Percentiles rank a stretch among this genome's conserved stretches.
These are phyloP conservation scores for Fusarium protoensiforme DNA, from an alignment of 2,329 filamentous ascomycete genomes.

Conservation along the genomic window DNA sequence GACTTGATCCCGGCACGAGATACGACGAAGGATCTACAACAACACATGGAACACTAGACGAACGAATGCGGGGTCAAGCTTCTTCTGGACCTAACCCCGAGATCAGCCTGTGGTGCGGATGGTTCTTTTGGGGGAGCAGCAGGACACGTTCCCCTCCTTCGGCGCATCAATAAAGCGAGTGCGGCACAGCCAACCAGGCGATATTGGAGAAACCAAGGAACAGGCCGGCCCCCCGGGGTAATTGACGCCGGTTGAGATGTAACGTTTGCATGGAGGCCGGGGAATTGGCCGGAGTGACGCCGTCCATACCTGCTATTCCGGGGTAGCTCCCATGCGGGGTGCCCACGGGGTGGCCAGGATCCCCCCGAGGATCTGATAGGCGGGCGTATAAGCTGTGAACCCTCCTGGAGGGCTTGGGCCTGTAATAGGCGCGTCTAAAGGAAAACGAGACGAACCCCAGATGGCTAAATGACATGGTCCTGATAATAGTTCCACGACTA, in stretches of 20 bases:
- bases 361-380: constrained; percentile 1
- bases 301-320: constrained; percentile 30
- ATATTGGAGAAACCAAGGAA: constrained; percentile 25
- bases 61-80: background rate
- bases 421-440: constrained; percentile 34
- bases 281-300: constrained; percentile 35
- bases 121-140: background rate
- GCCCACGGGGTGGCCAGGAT: constrained; percentile 8
- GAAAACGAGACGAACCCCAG: constrained; percentile 28
- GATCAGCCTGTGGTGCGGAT: background rate
- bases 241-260: constrained; percentile 32
- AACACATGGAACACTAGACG: background rate
- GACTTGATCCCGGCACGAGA: background rate
- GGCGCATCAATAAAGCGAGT: constrained; percentile 9
- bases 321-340: constrained; percentile 16
- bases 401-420: background rate
- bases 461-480: constrained; percentile 33
- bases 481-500: constrained; percentile 4
- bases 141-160: background rate
- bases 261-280: constrained; percentile 16
- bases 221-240: constrained; percentile 20
- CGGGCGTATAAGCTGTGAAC: constrained; percentile 9
- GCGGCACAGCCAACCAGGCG: constrained; percentile 19
- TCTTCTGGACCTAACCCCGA: background rate
- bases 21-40: background rate